These are phyloP conservation scores for Populus hybrid DNA, from an alignment of 441 rosid species.

Conservation along the genomic window DNA sequence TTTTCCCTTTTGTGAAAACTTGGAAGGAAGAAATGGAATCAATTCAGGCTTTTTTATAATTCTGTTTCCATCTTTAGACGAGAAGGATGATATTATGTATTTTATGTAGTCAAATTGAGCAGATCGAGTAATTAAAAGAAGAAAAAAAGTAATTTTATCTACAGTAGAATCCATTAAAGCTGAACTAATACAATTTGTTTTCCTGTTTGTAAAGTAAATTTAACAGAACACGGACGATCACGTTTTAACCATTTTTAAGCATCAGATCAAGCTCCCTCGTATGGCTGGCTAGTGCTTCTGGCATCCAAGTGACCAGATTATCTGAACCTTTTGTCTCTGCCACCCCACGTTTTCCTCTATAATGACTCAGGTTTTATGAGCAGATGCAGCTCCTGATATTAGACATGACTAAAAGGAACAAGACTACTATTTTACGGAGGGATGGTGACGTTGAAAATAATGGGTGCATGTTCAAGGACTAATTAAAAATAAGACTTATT, in stretches of 20 bases:
- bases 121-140: background rate
- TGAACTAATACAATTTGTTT: background rate
- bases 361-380: background rate
- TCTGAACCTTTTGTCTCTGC: background rate
- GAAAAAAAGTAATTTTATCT: background rate
- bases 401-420: too few relatives aligned
- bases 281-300: background rate
- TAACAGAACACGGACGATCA: too few relatives aligned
- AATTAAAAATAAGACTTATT: too few relatives aligned
- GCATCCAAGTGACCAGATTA: background rate
- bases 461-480: too few relatives aligned
- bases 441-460: too few relatives aligned
- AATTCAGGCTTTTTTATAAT: background rate
- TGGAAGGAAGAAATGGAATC: background rate
- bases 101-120: background rate
- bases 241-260: too few relatives aligned
- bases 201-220: background rate
- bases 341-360: background rate
- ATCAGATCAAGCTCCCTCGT: too few relatives aligned
- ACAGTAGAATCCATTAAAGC: background rate
- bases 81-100: background rate
- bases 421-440: too few relatives aligned
- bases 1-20: conserved; percentile 1
- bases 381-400: too few relatives aligned
- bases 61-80: background rate